A percentile compares a stretch with the other conserved stretches of the same genome.
Conservation (phyloP, 192 early-diverging fungal species). For the Geranomyces variabilis region DNA sequence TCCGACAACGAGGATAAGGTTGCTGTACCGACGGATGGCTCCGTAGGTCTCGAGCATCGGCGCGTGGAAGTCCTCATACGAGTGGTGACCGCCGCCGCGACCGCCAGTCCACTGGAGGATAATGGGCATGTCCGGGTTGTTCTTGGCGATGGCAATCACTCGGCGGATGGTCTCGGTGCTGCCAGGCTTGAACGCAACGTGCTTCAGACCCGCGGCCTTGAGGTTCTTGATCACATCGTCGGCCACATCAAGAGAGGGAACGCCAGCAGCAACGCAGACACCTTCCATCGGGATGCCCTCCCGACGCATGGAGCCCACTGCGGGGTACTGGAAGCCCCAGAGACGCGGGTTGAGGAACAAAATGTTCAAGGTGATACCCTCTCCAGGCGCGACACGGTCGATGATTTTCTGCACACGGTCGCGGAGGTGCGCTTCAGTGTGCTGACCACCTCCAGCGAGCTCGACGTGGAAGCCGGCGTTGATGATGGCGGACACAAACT, state of each 20-base stretch:
- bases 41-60: conserved; percentile 85
- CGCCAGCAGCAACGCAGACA: conserved; percentile 89
- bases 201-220: conserved; percentile 73
- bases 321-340: conserved; percentile 92
- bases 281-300: conserved; percentile 90
- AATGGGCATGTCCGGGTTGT: conserved; percentile 80
- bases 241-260: conserved; percentile 85
- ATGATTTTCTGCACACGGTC: conserved; percentile 76
- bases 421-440: conserved; percentile 71
- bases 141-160: conserved; percentile 81
- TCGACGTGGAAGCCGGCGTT: conserved; percentile 92
- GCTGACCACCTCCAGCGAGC: conserved; percentile 88
- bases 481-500: conserved; percentile 82
- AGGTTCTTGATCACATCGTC: conserved; percentile 77
- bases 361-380: conserved; percentile 89
- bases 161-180: conserved; percentile 78
- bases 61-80: conserved; percentile 92
- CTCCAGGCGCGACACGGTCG: conserved; percentile 69
- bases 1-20: conserved; percentile 87
- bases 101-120: conserved; percentile 97
- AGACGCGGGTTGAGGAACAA: conserved; percentile 87
- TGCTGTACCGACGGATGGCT: conserved; percentile 76
- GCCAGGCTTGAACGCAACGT: conserved; percentile 86
- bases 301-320: conserved; percentile 73
- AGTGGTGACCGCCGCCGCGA: conserved; percentile 94